Evolutionary conservation across 2,329 filamentous ascomycete genomes (phyloP).

Genomic region (Pestalotiopsis sp.): DNA sequence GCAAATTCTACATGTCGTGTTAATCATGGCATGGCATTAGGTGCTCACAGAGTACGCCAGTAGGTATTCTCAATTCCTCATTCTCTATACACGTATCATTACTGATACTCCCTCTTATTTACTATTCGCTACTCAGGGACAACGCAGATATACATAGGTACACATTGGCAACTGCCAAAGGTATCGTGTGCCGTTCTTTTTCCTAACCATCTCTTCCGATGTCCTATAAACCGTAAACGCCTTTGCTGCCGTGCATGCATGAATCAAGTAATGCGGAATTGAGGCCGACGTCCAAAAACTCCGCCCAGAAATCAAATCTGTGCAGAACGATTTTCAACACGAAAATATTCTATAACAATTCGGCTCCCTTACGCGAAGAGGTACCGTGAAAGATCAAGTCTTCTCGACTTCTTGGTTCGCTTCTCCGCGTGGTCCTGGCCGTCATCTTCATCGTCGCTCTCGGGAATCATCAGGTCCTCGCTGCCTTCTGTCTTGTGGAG

Average conservation of each 20-base stretch:
- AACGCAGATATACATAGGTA: neutral
- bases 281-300: neutral
- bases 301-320: neutral
- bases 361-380: conserved; percentile 31
- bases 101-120: too few relatives aligned
- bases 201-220: neutral
- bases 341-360: neutral
- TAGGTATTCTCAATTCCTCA: too few relatives aligned
- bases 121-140: too few relatives aligned
- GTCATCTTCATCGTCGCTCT: conserved; percentile 40
- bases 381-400: conserved; percentile 51
- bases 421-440: conserved; percentile 20
- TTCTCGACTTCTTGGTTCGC: conserved; percentile 24
- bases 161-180: neutral
- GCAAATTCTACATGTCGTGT: neutral
- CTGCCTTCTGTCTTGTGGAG: conserved; percentile 50
- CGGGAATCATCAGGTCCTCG: conserved; percentile 57
- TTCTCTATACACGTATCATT: too few relatives aligned
- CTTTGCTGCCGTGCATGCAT: neutral
- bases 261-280: neutral
- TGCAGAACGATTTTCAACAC: neutral
- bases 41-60: too few relatives aligned
- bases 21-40: too few relatives aligned
- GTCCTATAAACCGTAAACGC: neutral
- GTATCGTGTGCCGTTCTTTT: neutral